These are phyloP conservation scores for Thermothielavioides terrestris DNA, from an alignment of 495 filamentous ascomycete species.

Conservation along the genomic window DNA sequence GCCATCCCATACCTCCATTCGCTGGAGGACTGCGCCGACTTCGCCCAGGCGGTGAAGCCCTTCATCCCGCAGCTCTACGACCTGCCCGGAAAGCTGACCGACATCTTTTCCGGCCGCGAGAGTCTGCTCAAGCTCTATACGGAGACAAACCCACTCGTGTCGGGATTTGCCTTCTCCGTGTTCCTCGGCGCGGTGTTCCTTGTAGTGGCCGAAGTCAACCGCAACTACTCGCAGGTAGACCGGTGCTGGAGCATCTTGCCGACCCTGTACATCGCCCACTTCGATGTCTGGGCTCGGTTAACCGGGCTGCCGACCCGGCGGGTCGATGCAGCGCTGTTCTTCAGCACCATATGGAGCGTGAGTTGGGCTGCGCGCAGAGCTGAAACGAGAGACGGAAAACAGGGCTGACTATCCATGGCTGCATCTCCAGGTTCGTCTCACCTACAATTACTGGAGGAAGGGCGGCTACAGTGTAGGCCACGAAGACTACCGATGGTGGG, in stretches of 20 bases:
- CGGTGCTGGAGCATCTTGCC: conserved; percentile 85
- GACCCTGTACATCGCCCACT: conserved; percentile 83
- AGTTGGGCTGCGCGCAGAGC: conserved; percentile 22
- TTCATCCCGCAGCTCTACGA: conserved; percentile 70
- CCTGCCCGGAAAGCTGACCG: conserved; percentile 55
- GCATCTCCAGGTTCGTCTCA: conserved; percentile 49
- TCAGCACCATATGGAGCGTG: conserved; percentile 76
- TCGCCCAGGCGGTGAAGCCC: conserved; percentile 58
- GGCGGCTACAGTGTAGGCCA: conserved; percentile 81
- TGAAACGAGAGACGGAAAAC: background rate
- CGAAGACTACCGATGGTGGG: conserved; percentile 88
- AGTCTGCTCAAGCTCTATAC: conserved; percentile 60
- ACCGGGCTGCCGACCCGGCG: conserved; percentile 61
- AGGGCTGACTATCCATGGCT: conserved; percentile 30
- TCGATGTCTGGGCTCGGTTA: conserved; percentile 66
- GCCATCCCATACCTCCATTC: conserved; percentile 60
- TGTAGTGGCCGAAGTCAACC: conserved; percentile 68
- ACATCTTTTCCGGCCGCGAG: conserved; percentile 46
- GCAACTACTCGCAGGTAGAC: conserved; percentile 93
- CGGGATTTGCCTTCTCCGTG: conserved; percentile 63
- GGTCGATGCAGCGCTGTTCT: conserved; percentile 63
- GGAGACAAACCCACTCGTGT: conserved; percentile 78
- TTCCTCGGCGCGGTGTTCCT: conserved; percentile 61
- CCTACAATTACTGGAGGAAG: conserved; percentile 95
- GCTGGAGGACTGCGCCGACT: conserved; percentile 64